Evolutionary conservation across 441 rosid species (phyloP).

Genomic region (Euphorbia neoarborescens): DNA sequence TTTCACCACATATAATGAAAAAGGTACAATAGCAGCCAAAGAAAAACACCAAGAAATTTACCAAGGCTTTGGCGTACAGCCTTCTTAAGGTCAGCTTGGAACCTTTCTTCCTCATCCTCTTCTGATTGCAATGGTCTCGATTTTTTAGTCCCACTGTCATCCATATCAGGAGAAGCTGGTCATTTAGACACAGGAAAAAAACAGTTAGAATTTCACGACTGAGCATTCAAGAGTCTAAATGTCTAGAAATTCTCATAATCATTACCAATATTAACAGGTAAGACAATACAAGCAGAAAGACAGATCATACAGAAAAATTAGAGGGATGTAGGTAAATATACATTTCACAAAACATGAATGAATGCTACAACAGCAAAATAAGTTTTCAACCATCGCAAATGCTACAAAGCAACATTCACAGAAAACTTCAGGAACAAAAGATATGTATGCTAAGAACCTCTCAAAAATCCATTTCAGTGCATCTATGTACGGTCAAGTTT

Average conservation of each 20-base stretch:
- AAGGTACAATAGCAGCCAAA: constrained; percentile 12
- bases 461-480: neutral
- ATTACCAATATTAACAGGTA: neutral
- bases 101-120: constrained; percentile 88
- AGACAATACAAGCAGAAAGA: neutral
- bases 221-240: neutral
- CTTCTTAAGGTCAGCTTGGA: constrained; percentile 79
- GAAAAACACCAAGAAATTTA: constrained; percentile 25
- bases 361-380: neutral
- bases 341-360: neutral
- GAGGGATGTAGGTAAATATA: neutral
- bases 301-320: neutral
- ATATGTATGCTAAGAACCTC: neutral
- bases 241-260: neutral
- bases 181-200: constrained; percentile 14
- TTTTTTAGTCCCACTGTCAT: constrained; percentile 53
- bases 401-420: constrained; percentile 4
- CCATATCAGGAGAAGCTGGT: constrained; percentile 29
- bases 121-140: constrained; percentile 67
- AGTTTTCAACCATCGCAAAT: neutral
- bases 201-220: constrained; percentile 15
- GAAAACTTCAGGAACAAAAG: constrained; percentile 7
- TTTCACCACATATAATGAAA: constrained; percentile 6
- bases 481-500: constrained; percentile 4
- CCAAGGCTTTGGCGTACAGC: constrained; percentile 94